A percentile compares a stretch with the other conserved stretches of the same genome.
These are phyloP conservation scores for Straminergon stramineum DNA, from an alignment of 225 moss, liverwort and hornwort genomes.

Conservation along the genomic window DNA sequence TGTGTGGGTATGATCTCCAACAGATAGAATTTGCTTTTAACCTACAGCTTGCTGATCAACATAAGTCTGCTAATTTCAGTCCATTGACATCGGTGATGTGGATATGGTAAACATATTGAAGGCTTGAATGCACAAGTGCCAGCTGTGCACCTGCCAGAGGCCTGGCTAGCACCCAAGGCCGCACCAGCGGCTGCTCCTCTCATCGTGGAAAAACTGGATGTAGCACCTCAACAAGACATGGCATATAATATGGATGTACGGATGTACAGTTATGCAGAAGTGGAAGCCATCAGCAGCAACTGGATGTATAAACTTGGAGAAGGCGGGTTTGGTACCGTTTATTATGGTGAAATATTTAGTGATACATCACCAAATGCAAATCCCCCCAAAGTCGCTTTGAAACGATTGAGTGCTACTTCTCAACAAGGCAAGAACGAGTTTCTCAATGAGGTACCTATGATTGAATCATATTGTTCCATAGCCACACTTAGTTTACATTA, in stretches of 20 bases:
- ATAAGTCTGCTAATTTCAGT: not conserved
- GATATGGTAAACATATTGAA: not conserved
- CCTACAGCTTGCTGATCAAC: not conserved
- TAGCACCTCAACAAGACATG: not conserved
- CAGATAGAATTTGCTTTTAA: not conserved
- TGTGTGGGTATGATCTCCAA: not conserved
- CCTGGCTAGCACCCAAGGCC: not conserved
- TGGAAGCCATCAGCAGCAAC: not conserved
- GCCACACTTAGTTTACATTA: not conserved
- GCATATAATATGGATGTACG: not conserved
- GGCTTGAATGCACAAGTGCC: not conserved
- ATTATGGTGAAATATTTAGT: not conserved
- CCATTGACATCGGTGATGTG: not conserved
- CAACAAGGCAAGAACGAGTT: not conserved
- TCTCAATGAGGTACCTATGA: not conserved
- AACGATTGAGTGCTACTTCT: not conserved
- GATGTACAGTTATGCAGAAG: not conserved
- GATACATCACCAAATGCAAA: not conserved
- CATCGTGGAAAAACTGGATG: not conserved
- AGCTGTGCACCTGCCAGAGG: not conserved
- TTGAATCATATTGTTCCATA: not conserved
- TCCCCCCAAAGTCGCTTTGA: not conserved
- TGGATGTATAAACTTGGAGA: not conserved
- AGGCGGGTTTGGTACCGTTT: not conserved
- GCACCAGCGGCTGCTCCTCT: not conserved